Percentiles rank a stretch among this genome's conserved stretches.
phyloP scores from a whole-genome alignment of 73 alveolate genomes.

The Paramecium primaurelia region DNA sequence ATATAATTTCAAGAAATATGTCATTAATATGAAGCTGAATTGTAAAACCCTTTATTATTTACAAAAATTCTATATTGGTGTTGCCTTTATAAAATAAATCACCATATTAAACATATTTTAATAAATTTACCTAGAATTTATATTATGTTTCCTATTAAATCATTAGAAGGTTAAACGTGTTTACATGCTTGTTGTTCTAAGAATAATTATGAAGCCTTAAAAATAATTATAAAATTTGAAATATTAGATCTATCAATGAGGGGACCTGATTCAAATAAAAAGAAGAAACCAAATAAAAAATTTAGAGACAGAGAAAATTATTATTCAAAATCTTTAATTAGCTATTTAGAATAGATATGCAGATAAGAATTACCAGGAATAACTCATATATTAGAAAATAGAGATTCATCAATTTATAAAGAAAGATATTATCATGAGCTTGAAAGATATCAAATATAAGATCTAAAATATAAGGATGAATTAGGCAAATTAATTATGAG shows the following conservation, averaged over 20 bases:
- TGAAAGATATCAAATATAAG: not conserved
- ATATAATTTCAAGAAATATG: not conserved
- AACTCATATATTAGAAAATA: not conserved
- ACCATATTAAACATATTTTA: not conserved
- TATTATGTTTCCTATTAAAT: not conserved
- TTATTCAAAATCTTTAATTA: not conserved
- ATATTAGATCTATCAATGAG: not conserved
- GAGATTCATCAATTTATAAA: not conserved
- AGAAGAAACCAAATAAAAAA: not conserved
- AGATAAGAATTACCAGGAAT: not conserved
- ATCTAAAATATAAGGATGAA: not conserved
- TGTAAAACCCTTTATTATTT: not conserved
- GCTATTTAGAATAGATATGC: not conserved
- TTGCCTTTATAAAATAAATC: not conserved
- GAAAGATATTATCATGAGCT: not conserved
- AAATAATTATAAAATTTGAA: not conserved
- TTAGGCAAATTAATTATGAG: not conserved
- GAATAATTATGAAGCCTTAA: not conserved
- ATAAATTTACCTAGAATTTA: not conserved
- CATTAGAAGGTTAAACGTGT: not conserved
- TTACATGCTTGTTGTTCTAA: not conserved
- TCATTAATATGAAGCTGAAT: not conserved
- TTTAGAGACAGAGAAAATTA: not conserved
- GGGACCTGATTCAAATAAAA: not conserved
- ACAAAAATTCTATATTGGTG: not conserved